Evolutionary conservation across 139 green algal species (phyloP), one percentile per base, ranked within the genome.

Genomic region (Yamagishiella unicocca): DNA sequence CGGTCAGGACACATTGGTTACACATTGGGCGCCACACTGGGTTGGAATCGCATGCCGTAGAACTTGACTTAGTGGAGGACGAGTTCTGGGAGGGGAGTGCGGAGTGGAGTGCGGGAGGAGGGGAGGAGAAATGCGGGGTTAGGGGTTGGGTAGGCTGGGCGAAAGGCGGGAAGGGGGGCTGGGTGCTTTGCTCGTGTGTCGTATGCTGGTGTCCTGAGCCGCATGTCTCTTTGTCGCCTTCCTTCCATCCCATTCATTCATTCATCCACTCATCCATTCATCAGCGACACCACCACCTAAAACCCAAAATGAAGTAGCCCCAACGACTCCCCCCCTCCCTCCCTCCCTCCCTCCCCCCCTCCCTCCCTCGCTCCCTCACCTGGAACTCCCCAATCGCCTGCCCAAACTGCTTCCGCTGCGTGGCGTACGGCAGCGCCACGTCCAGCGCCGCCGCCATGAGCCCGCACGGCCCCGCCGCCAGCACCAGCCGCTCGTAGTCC

Each of bases 401-500:
- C 12, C 95, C 95, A 93, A 99, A 99, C 91, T 99, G 96, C 85
- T 95, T 92, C 19, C 96, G 90, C 88, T 98, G 91, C 77, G 89
- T 92, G 9, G 94, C 91, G 82, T 99, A 99, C 0, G 96, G 96
- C 88, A 98, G 87, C 19, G 93, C 95, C 6, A 94, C 87, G 85
- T 99, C 97, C 80, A 98, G 31, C 76, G 58, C 54, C 31, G 88
- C 92, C 87, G 81, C 81, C 95, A 97, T 97, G 22, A 99, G 86
- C 27, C 97, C 96, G 55, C 98, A 77, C 0, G 97, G 97, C 12
- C 97, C 97, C 2, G 89, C 96, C 21, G 97, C 90, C 54, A 99
- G 94, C 81, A 99, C 97, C 66, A 99, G 90, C 0, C 97, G 88
- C 93, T 99, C 97, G 58, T 97, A 95, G 84, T 99, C 97, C 45